Evolutionary conservation across 2,329 filamentous ascomycete genomes (phyloP), one percentile per base, ranked within the genome.

Genomic region (Elsinoe batatas): DNA sequence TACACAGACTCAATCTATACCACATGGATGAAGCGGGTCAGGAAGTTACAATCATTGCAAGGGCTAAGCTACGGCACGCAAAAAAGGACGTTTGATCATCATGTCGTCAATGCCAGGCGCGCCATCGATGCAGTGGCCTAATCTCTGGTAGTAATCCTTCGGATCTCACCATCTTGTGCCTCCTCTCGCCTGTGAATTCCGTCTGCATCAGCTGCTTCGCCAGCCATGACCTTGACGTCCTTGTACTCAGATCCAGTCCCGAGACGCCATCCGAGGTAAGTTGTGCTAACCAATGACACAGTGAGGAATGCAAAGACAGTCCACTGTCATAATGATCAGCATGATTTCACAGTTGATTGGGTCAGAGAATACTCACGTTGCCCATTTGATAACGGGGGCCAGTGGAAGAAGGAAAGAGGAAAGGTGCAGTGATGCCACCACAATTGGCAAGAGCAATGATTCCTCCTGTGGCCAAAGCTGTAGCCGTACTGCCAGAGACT

Each of bases 381-480:
- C 58, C 58, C 44, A 50, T 59, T 22, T 32, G 38, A 42, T 59
- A 59, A 10, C 56, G 30, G 20, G 58, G 58, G 12, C 55, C 58
- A 38, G 56, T 55, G 5, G 42, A 26, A 7, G 51, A 51, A 2
- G 58, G 58, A 38, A 59, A 59, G 8, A 59, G 26, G 51, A 59
- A 59, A 8, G 58, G 58, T 37, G 58, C 58, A 36, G 30, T 49
- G 38, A 59, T 59, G 33, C 58, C 58, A 42, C 58, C 58, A 17
- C 58, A 59, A 37, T 59, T 59, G 13, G 58, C 56, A 32, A 59
- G 40, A 8, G 58, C 58, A 50, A 59, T 59, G 12, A 56, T 59
- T 2, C 56, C 58, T 20, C 58, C 58, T 1, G 58, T 59, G 10
- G 58, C 58, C n/a, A 59, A 37, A 7, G 58, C 58, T 2, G 58